Conservation (phyloP, 352 stramenopile genomes). For the Aphanomyces cochlioides region DNA sequence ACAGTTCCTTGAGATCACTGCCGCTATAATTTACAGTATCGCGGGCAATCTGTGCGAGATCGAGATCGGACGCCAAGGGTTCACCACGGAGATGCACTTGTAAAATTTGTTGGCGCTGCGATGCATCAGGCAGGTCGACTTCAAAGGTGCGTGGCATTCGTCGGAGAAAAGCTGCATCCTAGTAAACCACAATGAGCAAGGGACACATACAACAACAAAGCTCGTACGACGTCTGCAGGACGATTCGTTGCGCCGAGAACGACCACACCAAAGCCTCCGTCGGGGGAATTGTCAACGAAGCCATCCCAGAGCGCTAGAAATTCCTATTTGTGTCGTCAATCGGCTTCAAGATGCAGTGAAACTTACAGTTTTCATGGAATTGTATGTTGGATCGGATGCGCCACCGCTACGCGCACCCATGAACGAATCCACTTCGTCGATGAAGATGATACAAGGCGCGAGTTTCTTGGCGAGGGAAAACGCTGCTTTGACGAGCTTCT, state of each 20-base stretch:
- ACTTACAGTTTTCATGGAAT: conserved; percentile 82
- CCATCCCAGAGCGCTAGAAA: conserved; percentile 98
- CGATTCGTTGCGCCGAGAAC: conserved; percentile 97
- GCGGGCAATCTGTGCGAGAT: conserved; percentile 78
- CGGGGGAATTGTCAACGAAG: conserved; percentile 73
- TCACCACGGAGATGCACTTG: conserved; percentile 89
- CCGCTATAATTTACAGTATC: conserved; percentile 92
- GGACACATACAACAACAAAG: neutral
- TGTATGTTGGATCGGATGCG: conserved; percentile 72
- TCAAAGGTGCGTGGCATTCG: conserved; percentile 95
- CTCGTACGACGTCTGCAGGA: conserved; percentile 66
- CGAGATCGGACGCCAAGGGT: conserved; percentile 57
- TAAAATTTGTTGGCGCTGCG: conserved; percentile 92
- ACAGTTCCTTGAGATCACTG: conserved; percentile 92
- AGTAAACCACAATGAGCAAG: neutral
- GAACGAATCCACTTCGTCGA: conserved; percentile 96
- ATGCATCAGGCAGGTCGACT: conserved; percentile 86
- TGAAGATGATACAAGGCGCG: conserved; percentile 96
- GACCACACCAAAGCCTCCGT: conserved; percentile 88
- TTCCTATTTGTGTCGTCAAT: conserved; percentile 51
- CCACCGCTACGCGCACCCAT: conserved; percentile 78
- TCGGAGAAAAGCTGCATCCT: conserved; percentile 93
- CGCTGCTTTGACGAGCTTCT: conserved; percentile 92
- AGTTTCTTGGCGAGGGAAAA: conserved; percentile 94
- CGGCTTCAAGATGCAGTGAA: neutral